Conservation (phyloP, 1,139 yeast species). For the Candida buenavistaensis region DNA sequence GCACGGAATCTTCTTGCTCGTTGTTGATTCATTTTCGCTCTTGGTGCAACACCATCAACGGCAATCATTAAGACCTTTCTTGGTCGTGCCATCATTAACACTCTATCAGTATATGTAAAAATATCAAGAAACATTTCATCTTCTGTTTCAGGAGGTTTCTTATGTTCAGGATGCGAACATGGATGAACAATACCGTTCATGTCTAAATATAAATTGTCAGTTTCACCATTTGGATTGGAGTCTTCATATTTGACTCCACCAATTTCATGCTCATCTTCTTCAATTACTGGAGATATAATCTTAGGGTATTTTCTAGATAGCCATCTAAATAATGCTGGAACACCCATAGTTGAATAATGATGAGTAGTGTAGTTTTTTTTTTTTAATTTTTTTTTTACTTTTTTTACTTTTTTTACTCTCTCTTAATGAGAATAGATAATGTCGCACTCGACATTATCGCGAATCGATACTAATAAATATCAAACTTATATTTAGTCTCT, state of each 20-base stretch:
- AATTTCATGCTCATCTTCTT: slow-evolving; percentile 59
- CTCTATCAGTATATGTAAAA: slow-evolving; percentile 86
- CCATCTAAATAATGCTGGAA: slow-evolving; percentile 98
- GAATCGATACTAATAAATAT: too few relatives aligned
- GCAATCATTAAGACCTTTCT: slow-evolving; percentile 90
- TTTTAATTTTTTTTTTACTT: not conserved
- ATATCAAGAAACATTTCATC: slow-evolving; percentile 93
- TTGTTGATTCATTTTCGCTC: slow-evolving; percentile 99
- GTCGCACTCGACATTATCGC: not conserved
- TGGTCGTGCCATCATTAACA: slow-evolving; percentile 91
- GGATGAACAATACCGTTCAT: slow-evolving; percentile 99
- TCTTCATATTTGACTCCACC: slow-evolving; percentile 62
- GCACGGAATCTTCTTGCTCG: slow-evolving; percentile 92
- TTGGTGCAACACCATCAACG: slow-evolving; percentile 98
- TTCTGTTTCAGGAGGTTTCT: slow-evolving; percentile 91
- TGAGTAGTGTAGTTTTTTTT: not conserved
- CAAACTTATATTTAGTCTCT: too few relatives aligned
- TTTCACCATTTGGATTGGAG: slow-evolving; percentile 93
- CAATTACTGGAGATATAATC: slow-evolving; percentile 86
- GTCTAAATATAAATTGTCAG: slow-evolving; percentile 86
- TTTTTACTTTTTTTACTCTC: too few relatives aligned
- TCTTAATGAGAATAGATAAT: too few relatives aligned
- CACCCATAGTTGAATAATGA: slow-evolving; percentile 65
- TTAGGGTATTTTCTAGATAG: slow-evolving; percentile 90
- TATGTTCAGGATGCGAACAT: slow-evolving; percentile 94